phyloP scores from a whole-genome alignment of 768 basidiomycete species.

The Leccinum subgranulosum region DNA sequence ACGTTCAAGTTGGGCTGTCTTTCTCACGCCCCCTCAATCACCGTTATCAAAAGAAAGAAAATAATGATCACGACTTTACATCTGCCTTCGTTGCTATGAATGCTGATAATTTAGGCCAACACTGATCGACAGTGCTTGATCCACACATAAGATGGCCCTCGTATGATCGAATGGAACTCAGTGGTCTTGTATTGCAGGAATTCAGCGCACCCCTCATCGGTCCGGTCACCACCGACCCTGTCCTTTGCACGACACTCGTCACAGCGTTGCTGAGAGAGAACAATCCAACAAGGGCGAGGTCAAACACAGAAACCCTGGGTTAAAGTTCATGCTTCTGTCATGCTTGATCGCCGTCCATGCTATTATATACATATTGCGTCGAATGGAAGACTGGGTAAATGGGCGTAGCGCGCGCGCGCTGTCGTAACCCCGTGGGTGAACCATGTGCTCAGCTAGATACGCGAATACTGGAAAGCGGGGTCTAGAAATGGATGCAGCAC shows the following conservation, averaged over 20 bases:
- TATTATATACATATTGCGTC: not conserved
- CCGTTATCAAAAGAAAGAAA: too few relatives aligned
- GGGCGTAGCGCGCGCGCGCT: not conserved
- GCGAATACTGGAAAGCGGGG: not conserved
- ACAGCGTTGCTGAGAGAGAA: not conserved
- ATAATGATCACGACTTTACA: too few relatives aligned
- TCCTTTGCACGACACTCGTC: not conserved
- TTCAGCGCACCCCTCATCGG: not conserved
- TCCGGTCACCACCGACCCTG: not conserved
- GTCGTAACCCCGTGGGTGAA: not conserved
- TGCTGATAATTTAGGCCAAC: not conserved
- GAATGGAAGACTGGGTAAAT: not conserved
- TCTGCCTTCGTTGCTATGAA: too few relatives aligned
- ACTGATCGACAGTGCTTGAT: not conserved
- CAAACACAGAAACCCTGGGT: not conserved
- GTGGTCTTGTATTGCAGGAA: not conserved
- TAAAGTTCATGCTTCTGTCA: not conserved
- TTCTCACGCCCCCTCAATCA: too few relatives aligned
- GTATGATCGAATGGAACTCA: not conserved
- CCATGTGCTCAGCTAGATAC: not conserved
- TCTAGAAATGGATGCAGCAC: not conserved
- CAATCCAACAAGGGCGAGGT: not conserved
- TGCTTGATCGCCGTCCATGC: not conserved
- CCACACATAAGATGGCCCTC: not conserved
- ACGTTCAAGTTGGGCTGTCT: too few relatives aligned